Evolutionary conservation across 176 grass and related monocot species (phyloP), one percentile per base, ranked within the genome.

Genomic region (Paspalum vaginatum): DNA sequence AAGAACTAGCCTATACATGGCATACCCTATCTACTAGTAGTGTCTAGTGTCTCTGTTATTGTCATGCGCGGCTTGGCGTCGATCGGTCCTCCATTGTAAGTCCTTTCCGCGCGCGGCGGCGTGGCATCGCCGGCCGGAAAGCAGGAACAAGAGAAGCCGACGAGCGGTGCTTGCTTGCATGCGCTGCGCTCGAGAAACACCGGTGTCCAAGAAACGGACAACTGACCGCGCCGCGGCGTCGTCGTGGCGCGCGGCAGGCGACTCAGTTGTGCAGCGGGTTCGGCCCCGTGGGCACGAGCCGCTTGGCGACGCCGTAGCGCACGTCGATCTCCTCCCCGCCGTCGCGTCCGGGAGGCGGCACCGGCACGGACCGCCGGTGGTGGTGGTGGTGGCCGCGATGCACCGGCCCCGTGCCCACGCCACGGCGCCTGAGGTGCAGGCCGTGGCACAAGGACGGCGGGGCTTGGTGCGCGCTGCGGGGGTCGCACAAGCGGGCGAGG

Each of bases 201-300:
- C 16, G 40, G 59, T 26, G 53, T 73, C 86, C 76, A 81, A 85
- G 81, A 86, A 86, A 91, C 45, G 64, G 85, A 76, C 62, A 83
- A 93, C 82, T 47, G 45, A 11, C 77, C 78, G 65, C 76, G 75
- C 76, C 75, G 61, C n/a, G 61, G 5, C 42, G 17, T 22, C 24
- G 24, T 15, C 41, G 44, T 8, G 45, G 49, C 8, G 20, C 43
- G 10, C 40, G 43, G 16, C 51, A 46, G 9, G 46, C 2, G 68
- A 38, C 20, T 88, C 87, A 97, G 76, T 97, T 93, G 91, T 97
- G 94, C 45, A 97, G 94, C 20, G 94, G 94, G 74, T 97, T 97
- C 7, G 94, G 94, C 46, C 91, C 94, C 2, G 89, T 91, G 14
- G 94, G 94, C 21, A 97, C 91, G 20, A 91, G 88, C 70, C 94